phyloP scores from a whole-genome alignment of 371 early-diverging fungal species.

The Mortierella sp. region DNA sequence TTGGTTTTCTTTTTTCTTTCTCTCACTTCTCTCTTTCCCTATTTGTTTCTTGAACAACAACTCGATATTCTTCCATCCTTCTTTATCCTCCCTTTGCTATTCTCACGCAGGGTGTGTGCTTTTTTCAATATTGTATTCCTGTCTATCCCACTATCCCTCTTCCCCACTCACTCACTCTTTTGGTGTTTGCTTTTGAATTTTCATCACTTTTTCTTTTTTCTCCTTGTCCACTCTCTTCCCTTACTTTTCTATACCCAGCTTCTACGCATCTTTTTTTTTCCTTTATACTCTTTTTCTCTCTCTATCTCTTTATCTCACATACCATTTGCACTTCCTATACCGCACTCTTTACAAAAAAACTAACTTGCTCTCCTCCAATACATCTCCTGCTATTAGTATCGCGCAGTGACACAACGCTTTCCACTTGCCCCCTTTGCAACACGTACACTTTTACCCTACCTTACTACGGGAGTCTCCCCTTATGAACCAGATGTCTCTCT shows the following conservation, averaged over 20 bases:
- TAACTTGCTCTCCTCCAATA: not conserved
- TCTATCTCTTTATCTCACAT: not conserved
- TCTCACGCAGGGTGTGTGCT: not conserved
- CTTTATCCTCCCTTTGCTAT: not conserved
- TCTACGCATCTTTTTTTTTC: not conserved
- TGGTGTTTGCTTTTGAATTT: not conserved
- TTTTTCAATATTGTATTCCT: not conserved
- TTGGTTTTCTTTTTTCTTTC: not conserved
- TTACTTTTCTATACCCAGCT: not conserved
- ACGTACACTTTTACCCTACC: not conserved
- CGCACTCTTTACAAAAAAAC: not conserved
- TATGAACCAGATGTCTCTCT: slow-evolving; percentile 32
- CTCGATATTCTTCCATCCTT: too few relatives aligned
- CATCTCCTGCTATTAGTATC: not conserved
- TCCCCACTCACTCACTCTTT: not conserved
- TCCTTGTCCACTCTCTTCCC: not conserved
- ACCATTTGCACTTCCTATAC: not conserved
- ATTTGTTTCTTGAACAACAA: not conserved
- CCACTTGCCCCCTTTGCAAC: not conserved
- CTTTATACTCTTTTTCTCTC: not conserved
- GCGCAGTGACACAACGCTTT: too few relatives aligned
- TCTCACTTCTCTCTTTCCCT: slow-evolving; percentile 3
- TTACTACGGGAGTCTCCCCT: not conserved
- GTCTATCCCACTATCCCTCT: too few relatives aligned
- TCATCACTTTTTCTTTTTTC: not conserved